Conservation (phyloP, 805 yeast genomes). For the Priceomyces carsonii region DNA sequence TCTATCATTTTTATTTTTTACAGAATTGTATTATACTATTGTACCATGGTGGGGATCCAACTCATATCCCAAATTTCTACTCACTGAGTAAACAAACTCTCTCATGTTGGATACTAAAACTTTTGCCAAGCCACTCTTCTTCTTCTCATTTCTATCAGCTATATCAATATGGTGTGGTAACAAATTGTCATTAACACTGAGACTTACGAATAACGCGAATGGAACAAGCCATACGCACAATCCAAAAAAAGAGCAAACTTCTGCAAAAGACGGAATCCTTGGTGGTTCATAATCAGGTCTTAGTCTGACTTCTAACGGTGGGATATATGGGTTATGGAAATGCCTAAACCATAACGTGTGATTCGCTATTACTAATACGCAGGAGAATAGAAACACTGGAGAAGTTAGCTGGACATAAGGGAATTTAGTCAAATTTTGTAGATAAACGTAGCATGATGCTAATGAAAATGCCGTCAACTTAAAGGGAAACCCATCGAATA, state of each 20-base stretch:
- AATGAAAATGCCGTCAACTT: slow-evolving; percentile 66
- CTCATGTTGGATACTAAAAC: slow-evolving; percentile 57
- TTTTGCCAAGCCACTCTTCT: slow-evolving; percentile 63
- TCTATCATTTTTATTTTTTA: slow-evolving; percentile 3
- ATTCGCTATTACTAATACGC: slow-evolving; percentile 71
- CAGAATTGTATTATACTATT: slow-evolving; percentile 29
- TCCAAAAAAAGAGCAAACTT: slow-evolving; percentile 95
- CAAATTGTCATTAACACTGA: slow-evolving; percentile 88
- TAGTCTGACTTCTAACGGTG: slow-evolving; percentile 64
- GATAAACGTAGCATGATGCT: slow-evolving; percentile 68
- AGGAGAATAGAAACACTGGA: slow-evolving; percentile 68
- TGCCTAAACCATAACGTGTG: slow-evolving; percentile 90
- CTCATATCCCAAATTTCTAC: slow-evolving; percentile 66
- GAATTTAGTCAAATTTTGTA: slow-evolving; percentile 75
- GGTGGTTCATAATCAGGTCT: slow-evolving; percentile 61
- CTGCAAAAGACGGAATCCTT: slow-evolving; percentile 77
- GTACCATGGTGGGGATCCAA: slow-evolving; percentile 58
- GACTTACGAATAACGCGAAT: slow-evolving; percentile 84
- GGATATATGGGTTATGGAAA: slow-evolving; percentile 71
- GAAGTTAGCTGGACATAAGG: slow-evolving; percentile 80
- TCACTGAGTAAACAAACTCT: slow-evolving; percentile 43
- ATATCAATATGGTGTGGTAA: slow-evolving; percentile 58
- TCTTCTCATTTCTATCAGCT: slow-evolving; percentile 26
- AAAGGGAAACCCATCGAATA: slow-evolving; percentile 82
- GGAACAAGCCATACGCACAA: slow-evolving; percentile 93